A percentile compares a stretch with the other conserved stretches of the same genome.
These are phyloP conservation scores for Durotheca rogersii DNA, from an alignment of 495 filamentous ascomycete species.

Conservation along the genomic window DNA sequence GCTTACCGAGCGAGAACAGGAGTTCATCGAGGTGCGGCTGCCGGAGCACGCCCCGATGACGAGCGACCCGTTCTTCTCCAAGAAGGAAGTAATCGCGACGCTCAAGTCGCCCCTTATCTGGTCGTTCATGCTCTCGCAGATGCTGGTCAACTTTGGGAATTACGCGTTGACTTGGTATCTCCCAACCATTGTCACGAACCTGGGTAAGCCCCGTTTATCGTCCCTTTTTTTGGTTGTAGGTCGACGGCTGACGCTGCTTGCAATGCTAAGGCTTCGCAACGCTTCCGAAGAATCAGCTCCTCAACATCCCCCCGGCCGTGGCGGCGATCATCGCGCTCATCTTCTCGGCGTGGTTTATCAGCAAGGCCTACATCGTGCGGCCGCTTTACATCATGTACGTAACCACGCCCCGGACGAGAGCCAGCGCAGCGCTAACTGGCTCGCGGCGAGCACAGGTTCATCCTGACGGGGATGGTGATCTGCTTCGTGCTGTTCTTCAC, in stretches of 20 bases:
- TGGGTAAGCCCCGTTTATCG: conserved; percentile 12
- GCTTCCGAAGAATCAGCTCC: conserved; percentile 37
- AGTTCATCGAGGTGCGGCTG: conserved; percentile 44
- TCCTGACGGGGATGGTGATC: conserved; percentile 9
- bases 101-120: conserved; percentile 36
- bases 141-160: conserved; percentile 36
- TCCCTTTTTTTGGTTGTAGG: not conserved
- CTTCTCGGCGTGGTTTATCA: conserved; percentile 27
- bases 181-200: conserved; percentile 36
- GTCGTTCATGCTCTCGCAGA: conserved; percentile 37
- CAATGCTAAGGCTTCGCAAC: conserved; percentile 27
- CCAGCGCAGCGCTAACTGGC: too few relatives aligned
- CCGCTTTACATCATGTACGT: conserved; percentile 28
- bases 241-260: not conserved
- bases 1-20: conserved; percentile 45
- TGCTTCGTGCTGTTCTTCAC: conserved; percentile 33
- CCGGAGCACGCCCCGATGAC: conserved; percentile 43
- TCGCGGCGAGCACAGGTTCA: not conserved
- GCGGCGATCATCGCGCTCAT: conserved; percentile 30
- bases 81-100: conserved; percentile 38
- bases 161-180: conserved; percentile 37
- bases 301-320: conserved; percentile 36
- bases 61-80: conserved; percentile 37
- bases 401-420: too few relatives aligned
- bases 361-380: conserved; percentile 15